Conservation (phyloP, 1,284 basidiomycete genomes). For the Laetiporus sulphureus region DNA sequence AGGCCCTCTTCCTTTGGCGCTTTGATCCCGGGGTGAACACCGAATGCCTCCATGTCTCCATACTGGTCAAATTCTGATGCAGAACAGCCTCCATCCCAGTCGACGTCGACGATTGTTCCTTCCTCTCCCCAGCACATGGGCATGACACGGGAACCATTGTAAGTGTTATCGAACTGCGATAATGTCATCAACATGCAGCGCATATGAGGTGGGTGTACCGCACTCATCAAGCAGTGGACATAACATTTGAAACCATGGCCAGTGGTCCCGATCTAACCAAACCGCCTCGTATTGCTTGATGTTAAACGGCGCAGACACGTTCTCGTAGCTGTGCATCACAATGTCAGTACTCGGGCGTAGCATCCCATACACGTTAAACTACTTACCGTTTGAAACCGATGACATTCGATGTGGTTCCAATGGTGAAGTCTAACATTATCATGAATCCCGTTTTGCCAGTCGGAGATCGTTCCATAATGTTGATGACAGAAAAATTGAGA, state of each 20-base stretch:
- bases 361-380: neutral
- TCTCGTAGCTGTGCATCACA: slow-evolving; percentile 59
- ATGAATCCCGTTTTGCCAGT: slow-evolving; percentile 74
- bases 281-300: slow-evolving; percentile 66
- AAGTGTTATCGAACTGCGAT: slow-evolving; percentile 59
- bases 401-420: slow-evolving; percentile 86
- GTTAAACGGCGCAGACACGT: slow-evolving; percentile 73
- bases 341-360: neutral
- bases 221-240: slow-evolving; percentile 68
- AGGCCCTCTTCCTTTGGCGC: slow-evolving; percentile 14
- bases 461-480: slow-evolving; percentile 80
- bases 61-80: slow-evolving; percentile 87
- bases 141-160: slow-evolving; percentile 67
- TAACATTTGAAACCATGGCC: slow-evolving; percentile 83
- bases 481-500: too few relatives aligned
- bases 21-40: slow-evolving; percentile 66
- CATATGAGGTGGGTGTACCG: too few relatives aligned
- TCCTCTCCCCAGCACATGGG: slow-evolving; percentile 78
- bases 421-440: slow-evolving; percentile 88
- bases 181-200: too few relatives aligned
- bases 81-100: slow-evolving; percentile 59
- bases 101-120: slow-evolving; percentile 54
- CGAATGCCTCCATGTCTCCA: slow-evolving; percentile 93
- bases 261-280: slow-evolving; percentile 73
- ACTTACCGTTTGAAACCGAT: slow-evolving; percentile 76